phyloP scores from a whole-genome alignment of 768 basidiomycete genomes.

The Cystobasidium tubakii region DNA sequence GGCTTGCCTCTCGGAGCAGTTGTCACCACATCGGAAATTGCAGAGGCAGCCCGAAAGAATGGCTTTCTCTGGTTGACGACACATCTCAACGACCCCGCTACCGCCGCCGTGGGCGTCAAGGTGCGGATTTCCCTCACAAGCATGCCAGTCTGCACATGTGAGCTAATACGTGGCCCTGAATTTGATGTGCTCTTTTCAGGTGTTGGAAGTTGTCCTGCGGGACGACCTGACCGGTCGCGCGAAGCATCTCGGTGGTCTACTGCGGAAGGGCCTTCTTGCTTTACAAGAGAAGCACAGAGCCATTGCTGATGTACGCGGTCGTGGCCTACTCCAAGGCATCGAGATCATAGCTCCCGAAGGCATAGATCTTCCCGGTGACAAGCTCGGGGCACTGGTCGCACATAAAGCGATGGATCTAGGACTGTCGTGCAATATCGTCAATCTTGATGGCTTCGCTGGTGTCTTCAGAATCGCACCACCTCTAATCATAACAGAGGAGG shows the following conservation, averaged over 20 bases:
- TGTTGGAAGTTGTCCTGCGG: constrained; percentile 18
- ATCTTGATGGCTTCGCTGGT: constrained; percentile 1
- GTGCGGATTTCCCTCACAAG: neutral
- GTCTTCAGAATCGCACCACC: constrained; percentile 35
- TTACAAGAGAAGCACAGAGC: constrained; percentile 41
- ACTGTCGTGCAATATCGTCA: constrained; percentile 33
- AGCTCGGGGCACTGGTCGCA: constrained; percentile 15
- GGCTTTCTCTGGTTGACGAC: constrained; percentile 46
- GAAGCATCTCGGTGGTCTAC: neutral
- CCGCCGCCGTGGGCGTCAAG: constrained; percentile 38
- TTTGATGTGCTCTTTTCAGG: neutral
- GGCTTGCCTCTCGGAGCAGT: constrained; percentile 45
- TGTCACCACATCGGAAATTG: constrained; percentile 41
- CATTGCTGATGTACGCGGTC: constrained; percentile 43
- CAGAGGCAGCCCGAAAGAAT: constrained; percentile 19
- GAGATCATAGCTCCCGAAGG: constrained; percentile 37
- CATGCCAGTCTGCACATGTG: too few species aligned
- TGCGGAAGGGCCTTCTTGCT: constrained; percentile 4
- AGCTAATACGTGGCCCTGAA: too few species aligned
- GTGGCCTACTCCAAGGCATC: constrained; percentile 42
- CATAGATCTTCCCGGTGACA: constrained; percentile 3
- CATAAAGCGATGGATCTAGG: constrained; percentile 27
- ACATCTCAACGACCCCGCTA: constrained; percentile 43
- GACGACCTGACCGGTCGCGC: constrained; percentile 20
- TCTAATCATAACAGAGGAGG: constrained; percentile 26